Evolutionary conservation across 2,329 filamentous ascomycete species (phyloP), one percentile per base, ranked within the genome.

Genomic region (Fonsecaea pedrosoi): DNA sequence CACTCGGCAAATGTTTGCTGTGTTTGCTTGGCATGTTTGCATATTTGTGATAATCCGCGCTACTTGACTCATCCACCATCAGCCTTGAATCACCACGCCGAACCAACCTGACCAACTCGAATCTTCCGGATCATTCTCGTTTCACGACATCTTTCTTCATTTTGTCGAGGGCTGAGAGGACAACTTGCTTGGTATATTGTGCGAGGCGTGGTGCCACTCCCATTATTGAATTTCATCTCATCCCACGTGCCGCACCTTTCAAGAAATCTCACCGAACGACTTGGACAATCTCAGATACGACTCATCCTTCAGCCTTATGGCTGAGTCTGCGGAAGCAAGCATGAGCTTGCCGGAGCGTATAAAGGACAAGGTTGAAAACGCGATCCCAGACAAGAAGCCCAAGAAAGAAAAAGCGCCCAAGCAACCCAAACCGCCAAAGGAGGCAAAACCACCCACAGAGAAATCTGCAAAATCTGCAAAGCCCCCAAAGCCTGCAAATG

Each of bases 361-460:
- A 35, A 81, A 81, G 65, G 84, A 73, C 35, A 71, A 57, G 35
- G 68, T 73, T 58, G 75, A 74, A 61, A 70, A 71, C 59, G 61
- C 72, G 59, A 63, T 77, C 21, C 71, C 72, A 1, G 75, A 72
- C 0, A 74, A 72, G 7, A 77, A 75, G 30, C 69, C 72, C 3
- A 70, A 74, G 68, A 79, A 69, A 71, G 2, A 70, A 74, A 68
- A 79, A 81, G 58, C 72, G 61, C 60, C 85, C 85, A 75, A 75
- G 78, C 25, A 69, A 45, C 72, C 68, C 32, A 78, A 78, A 64
- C 70, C 73, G 5, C 72, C 75, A 1, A 74, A 74, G 65, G 74
- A 71, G 53, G 64, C 77, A 38, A 76, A 75, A 63, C 67, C 72
- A 63, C 71, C 70, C 69, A 61, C 68, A 50, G 63, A 68, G 10